phyloP scores from a whole-genome alignment of 2,329 filamentous ascomycete species.

The Botrytis aclada region DNA sequence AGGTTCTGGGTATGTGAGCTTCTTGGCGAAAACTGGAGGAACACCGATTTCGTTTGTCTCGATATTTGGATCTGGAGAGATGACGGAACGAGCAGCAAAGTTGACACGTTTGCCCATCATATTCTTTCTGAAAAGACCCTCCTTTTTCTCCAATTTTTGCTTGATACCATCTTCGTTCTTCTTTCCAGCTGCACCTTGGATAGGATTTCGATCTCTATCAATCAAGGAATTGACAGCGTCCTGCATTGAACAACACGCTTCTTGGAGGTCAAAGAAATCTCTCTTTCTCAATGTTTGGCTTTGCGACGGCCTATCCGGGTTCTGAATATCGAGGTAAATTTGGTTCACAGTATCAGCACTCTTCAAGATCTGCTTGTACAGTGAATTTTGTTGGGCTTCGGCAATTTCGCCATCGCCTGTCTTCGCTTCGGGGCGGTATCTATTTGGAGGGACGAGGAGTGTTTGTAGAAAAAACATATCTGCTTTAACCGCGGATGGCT shows the following conservation, averaged over 20 bases:
- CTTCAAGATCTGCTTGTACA: slow-evolving; percentile 82
- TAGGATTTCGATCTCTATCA: slow-evolving; percentile 81
- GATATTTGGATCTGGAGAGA: slow-evolving; percentile 96
- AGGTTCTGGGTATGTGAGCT: slow-evolving; percentile 93
- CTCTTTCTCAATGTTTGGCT: slow-evolving; percentile 45
- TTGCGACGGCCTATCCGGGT: slow-evolving; percentile 26
- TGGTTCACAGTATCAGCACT: slow-evolving; percentile 70
- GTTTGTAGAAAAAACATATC: slow-evolving; percentile 94
- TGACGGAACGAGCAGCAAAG: slow-evolving; percentile 94
- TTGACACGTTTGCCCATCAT: slow-evolving; percentile 99
- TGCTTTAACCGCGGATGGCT: slow-evolving; percentile 57
- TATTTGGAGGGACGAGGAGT: slow-evolving; percentile 87
- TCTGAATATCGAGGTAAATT: slow-evolving; percentile 65
- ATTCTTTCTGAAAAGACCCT: slow-evolving; percentile 96
- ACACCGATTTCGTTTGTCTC: slow-evolving; percentile 99
- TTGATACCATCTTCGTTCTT: slow-evolving; percentile 92
- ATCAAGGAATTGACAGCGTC: slow-evolving; percentile 90
- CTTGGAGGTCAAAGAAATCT: slow-evolving; percentile 73
- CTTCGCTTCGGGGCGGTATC: slow-evolving; percentile 80
- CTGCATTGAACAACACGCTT: slow-evolving; percentile 79
- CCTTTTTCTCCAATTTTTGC: slow-evolving; percentile 97
- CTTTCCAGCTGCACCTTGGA: slow-evolving; percentile 73
- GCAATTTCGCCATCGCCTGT: slow-evolving; percentile 78
- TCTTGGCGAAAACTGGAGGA: slow-evolving; percentile 94
- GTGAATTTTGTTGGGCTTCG: slow-evolving; percentile 82